Base-by-base conservation (phyloP, 352 stramenopile species). In the Halophytophthora polymorphica region DNA sequence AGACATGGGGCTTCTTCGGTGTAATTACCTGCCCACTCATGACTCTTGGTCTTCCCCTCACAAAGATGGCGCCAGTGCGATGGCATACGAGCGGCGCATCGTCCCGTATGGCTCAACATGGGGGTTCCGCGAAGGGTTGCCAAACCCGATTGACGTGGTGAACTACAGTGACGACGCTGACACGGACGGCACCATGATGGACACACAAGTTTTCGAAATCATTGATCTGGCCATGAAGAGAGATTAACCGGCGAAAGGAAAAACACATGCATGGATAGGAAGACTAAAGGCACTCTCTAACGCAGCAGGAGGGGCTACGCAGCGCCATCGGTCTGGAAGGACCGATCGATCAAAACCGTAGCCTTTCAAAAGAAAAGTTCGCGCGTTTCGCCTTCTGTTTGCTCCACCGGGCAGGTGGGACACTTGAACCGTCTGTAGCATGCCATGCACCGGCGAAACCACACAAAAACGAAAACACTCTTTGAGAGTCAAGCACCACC, bases 391-490 rank as follows among this genome's bases (percentile, higher is more conserved):
- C 62, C 74, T 62, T 84, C 75, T 15, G 68, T 81, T 61, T 93
- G 84, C 55, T 95, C 86, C 31, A 89, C 68, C 11, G 86, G 86
- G 51, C 86, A 96, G 4, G 81, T 93, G 28, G 85, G 85, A 50
- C 86, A 96, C 67, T 96, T 96, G 66, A 96, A 96, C 59, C 77
- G 66, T 23, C 78, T 89, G 35, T 22, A 48, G 28, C 11, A 14
- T 40, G 49, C 21, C n/a, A 64, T 37, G 6, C 10, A 11, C 43
- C 45, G 56, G 0, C 22, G 19, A 45, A 21, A 31, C n/a, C n/a
- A n/a, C 25, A 8, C 25, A 31, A 37, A 49, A 53, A 35, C 29
- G 47, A 36, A 50, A 22, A 53, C 8, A 39, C 40, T 12, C n/a
- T 53, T 31, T 22, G 19, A 48, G 33, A 37, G 12, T 53, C 18